Percentiles rank a stretch among this genome's conserved stretches.
Conservation (phyloP, 306 rosid species). For the Cucurbita moschata region DNA sequence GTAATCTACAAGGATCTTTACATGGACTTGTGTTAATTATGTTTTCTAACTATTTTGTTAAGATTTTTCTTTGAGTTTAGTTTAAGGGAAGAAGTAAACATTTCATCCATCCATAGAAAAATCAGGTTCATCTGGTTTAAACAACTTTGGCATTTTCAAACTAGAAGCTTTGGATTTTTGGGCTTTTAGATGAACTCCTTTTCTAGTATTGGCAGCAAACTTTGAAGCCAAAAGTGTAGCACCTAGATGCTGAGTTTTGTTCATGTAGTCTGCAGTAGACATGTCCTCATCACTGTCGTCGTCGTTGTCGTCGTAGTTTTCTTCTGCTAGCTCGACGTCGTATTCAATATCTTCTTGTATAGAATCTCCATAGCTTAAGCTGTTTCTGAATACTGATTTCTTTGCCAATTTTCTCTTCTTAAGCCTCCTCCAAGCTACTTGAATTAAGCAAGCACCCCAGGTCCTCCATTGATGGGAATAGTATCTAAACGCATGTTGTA, state of each 20-base stretch:
- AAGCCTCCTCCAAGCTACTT: constrained; percentile 62
- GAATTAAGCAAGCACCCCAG: constrained; percentile 67
- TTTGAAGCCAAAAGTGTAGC: constrained; percentile 60
- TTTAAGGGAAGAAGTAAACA: constrained; percentile 15
- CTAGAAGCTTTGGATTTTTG: constrained; percentile 12
- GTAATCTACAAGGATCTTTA: constrained; percentile 1
- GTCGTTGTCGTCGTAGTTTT: constrained; percentile 10
- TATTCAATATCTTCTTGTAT: constrained; percentile 9
- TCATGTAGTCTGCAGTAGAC: constrained; percentile 8
- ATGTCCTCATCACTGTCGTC: neutral
- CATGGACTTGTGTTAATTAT: neutral
- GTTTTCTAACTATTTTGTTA: neutral
- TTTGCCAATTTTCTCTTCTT: constrained; percentile 43
- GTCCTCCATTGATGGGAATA: constrained; percentile 80
- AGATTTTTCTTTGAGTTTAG: neutral
- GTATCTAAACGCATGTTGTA: constrained; percentile 49
- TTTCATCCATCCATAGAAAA: constrained; percentile 34
- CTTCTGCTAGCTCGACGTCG: constrained; percentile 11
- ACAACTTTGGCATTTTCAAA: constrained; percentile 50
- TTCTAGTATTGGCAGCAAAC: constrained; percentile 63
- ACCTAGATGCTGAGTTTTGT: constrained; percentile 23
- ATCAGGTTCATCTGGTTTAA: constrained; percentile 85
- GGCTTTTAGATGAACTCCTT: constrained; percentile 29
- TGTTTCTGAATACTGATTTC: constrained; percentile 39
- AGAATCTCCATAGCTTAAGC: constrained; percentile 20